Base-by-base conservation (phyloP, 306 rosid genomes). In the Luffa acutangula region DNA sequence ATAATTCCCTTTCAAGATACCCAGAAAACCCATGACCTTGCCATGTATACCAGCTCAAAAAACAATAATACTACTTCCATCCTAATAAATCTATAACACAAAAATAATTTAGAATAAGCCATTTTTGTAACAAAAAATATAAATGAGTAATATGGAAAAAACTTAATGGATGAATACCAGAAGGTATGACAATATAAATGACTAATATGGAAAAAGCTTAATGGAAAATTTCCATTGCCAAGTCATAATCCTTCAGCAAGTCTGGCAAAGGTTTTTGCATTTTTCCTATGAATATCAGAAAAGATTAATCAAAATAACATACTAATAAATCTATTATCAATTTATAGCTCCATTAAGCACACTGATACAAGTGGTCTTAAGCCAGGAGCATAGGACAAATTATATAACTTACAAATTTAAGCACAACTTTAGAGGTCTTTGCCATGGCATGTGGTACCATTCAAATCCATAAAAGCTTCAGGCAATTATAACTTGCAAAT, bases 201-300 rank as follows among this genome's bases (percentile, higher is more conserved):
- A n/a, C n/a, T n/a, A n/a, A n/a, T n/a, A n/a, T n/a, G n/a, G n/a
- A n/a, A n/a, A n/a, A n/a, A n/a, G n/a, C n/a, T n/a, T n/a, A n/a
- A n/a, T n/a, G 99, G 64, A 95, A 93, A 63, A 95, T 86, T 79
- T 97, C 99, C 6, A 86, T 77, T 1, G 99, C 90, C 33, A 95
- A 83, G 87, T 89, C 96, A 58, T 90, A 86, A 67, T 95, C 99
- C 89, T 91, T 90, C 56, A 95, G 88, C 79, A 96, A 87, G 78
- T 95, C 97, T 0, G 89, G 89, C 78, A 93, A 83, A 52, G 98
- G 88, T 85, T 91, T 96, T 80, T 96, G 99, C 96, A 96, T 91
- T 85, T 89, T 93, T 76, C 99, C 99, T 96, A 91, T 9, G 36
- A 39, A 74, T 48, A 33, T 5, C 71, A 58, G n/a, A 13, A 33